phyloP scores from a whole-genome alignment of 495 filamentous ascomycete genomes.

The Annulohypoxylon maeteangense region DNA sequence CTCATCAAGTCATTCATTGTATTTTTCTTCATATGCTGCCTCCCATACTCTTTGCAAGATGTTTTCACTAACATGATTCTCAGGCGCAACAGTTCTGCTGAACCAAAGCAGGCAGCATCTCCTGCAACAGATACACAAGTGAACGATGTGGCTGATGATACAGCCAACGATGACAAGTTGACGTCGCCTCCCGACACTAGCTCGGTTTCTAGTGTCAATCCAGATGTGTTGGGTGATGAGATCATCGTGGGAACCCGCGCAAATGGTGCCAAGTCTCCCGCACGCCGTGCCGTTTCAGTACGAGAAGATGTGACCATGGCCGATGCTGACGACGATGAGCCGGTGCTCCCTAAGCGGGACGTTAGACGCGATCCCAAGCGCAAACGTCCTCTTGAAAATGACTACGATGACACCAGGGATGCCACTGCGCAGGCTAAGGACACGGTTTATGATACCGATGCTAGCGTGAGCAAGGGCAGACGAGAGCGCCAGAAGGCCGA shows the following conservation, averaged over 20 bases:
- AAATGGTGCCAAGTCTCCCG: slow-evolving; percentile 46
- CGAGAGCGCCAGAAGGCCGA: slow-evolving; percentile 42
- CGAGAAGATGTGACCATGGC: slow-evolving; percentile 52
- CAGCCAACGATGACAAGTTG: slow-evolving; percentile 45
- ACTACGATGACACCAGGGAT: slow-evolving; percentile 49
- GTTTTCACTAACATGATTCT: slow-evolving; percentile 13
- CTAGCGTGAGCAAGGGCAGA: slow-evolving; percentile 35
- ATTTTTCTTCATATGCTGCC: not conserved
- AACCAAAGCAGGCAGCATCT: slow-evolving; percentile 15
- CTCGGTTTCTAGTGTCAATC: slow-evolving; percentile 50
- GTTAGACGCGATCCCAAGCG: slow-evolving; percentile 50
- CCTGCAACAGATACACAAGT: slow-evolving; percentile 18
- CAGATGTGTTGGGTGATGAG: slow-evolving; percentile 54
- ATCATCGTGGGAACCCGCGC: slow-evolving; percentile 59
- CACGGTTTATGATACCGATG: slow-evolving; percentile 36
- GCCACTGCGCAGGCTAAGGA: slow-evolving; percentile 30
- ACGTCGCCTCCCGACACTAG: slow-evolving; percentile 50
- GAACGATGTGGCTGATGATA: slow-evolving; percentile 29
- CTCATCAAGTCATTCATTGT: not conserved
- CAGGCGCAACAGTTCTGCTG: slow-evolving; percentile 4
- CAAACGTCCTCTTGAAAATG: slow-evolving; percentile 52
- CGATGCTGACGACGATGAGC: slow-evolving; percentile 46
- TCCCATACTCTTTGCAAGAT: not conserved
- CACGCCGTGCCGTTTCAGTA: slow-evolving; percentile 40
- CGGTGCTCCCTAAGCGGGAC: slow-evolving; percentile 54